These are phyloP conservation scores for Lentinula lateritia DNA, from an alignment of 768 basidiomycete species.

Conservation along the genomic window DNA sequence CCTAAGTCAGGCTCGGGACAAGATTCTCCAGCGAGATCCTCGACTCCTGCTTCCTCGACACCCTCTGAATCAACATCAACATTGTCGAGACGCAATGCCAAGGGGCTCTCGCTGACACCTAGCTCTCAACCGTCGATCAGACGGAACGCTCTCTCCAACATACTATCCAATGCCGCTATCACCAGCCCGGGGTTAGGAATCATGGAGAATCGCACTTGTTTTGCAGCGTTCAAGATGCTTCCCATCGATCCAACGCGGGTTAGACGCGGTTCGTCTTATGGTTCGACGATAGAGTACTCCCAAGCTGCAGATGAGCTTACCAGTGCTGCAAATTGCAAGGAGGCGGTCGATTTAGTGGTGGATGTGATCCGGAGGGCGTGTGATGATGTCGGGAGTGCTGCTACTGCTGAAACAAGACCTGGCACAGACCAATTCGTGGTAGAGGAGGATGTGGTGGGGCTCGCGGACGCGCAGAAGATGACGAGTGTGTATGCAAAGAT, in stretches of 20 bases:
- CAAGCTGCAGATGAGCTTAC: slow-evolving; percentile 56
- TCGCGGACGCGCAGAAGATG: slow-evolving; percentile 78
- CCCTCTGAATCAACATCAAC: neutral
- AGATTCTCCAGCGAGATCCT: neutral
- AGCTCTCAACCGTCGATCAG: slow-evolving; percentile 1
- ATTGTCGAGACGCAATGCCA: neutral
- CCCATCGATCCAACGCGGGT: slow-evolving; percentile 61
- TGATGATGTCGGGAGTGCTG: slow-evolving; percentile 46
- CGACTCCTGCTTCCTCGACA: neutral
- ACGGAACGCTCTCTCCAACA: slow-evolving; percentile 4
- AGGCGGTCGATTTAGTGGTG: slow-evolving; percentile 73
- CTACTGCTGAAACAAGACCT: neutral
- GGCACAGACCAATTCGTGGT: slow-evolving; percentile 42
- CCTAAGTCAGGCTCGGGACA: neutral
- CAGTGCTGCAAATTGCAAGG: slow-evolving; percentile 63
- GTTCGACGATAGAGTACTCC: slow-evolving; percentile 33
- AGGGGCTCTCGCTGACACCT: slow-evolving; percentile 29
- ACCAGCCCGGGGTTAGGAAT: neutral
- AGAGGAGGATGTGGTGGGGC: slow-evolving; percentile 77
- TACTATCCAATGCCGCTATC: neutral
- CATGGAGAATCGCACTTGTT: slow-evolving; percentile 30
- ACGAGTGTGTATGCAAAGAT: slow-evolving; percentile 88
- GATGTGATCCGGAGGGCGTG: slow-evolving; percentile 66
- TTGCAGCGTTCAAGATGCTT: slow-evolving; percentile 76
- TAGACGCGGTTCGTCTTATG: slow-evolving; percentile 38